Conservation (phyloP, 2,329 filamentous ascomycete species). For the Beauveria brongniartii region DNA sequence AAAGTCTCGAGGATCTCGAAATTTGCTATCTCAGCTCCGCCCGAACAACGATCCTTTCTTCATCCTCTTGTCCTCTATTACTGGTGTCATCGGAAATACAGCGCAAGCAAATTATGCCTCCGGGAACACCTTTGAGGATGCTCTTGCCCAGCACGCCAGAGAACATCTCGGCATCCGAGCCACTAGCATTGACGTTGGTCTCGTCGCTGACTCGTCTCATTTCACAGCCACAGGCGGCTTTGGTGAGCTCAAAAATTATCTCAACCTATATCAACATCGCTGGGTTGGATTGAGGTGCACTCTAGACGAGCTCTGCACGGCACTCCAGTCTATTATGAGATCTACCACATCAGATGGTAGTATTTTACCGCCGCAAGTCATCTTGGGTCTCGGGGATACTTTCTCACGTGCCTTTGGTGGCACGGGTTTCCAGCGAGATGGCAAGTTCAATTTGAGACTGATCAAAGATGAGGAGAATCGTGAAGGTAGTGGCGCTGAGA, state of each 20-base stretch:
- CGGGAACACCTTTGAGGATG: conserved; percentile 16
- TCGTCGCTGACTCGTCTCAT: conserved; percentile 15
- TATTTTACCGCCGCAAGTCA: conserved; percentile 3
- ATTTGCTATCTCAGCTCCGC: conserved; percentile 11
- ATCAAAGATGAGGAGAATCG: not conserved
- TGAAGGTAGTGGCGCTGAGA: not conserved
- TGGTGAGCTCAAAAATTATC: conserved; percentile 12
- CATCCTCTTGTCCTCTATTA: conserved; percentile 16
- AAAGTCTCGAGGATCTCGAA: conserved; percentile 14
- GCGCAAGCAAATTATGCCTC: conserved; percentile 15
- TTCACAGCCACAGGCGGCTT: conserved; percentile 12
- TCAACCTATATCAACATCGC: conserved; percentile 12
- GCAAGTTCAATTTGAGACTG: conserved; percentile 7
- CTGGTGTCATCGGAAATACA: conserved; percentile 14
- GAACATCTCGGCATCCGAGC: not conserved
- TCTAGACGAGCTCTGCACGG: not conserved
- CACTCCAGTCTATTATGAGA: conserved; percentile 9
- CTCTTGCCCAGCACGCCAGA: conserved; percentile 11
- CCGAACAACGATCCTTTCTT: conserved; percentile 12
- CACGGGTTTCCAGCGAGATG: not conserved
- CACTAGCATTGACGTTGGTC: conserved; percentile 12
- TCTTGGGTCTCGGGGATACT: conserved; percentile 8
- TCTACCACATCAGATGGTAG: not conserved
- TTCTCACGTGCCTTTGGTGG: not conserved
- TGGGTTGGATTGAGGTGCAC: conserved; percentile 6